Evolutionary conservation across 192 early-diverging fungal species (phyloP), one percentile per base, ranked within the genome.

Genomic region (Geranomyces michiganensis): DNA sequence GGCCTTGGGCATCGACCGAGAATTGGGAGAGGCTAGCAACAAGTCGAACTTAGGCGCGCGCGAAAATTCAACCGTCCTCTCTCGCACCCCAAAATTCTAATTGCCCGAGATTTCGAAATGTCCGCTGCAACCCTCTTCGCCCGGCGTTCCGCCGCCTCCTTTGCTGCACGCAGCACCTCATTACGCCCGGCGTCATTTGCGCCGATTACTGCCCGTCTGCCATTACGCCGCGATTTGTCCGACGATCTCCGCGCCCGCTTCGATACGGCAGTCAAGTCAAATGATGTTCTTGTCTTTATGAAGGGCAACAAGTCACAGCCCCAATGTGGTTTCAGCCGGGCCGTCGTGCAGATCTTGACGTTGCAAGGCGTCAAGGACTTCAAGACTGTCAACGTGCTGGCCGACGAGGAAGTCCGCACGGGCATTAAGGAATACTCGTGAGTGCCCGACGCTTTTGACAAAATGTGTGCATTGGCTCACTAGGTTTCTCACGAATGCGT

Each of bases 271-370:
- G 70, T 81, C 45, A 75, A 72, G 24, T 62, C 51, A 15, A 61
- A 79, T 62, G 88, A 91, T 67, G 82, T 98, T 4, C 82, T 92
- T 51, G 88, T 98, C 36, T 98, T 95, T 73, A 97, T 98, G 94
- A 98, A 98, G 80, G 96, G 96, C 77, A 94, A 93, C 56, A 92
- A 93, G 60, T 89, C 95, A 63, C 84, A 87, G 32, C 96, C 96
- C 36, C 85, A 92, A 88, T 98, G 96, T 77, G 95, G 96, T 17
- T 98, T 96, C 85, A 92, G 90, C 71, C 79, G 93, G 31, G 94
- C 94, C n/a, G 92, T 93, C 45, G 87, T 96, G 75, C 94, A 97
- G 81, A 91, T 98, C 55, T 78, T 98, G 61, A 78, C 87, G 67
- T 85, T 90, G 13, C 87, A 95, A 75, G 91, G 93, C 68, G 92